Evolutionary conservation across 495 filamentous ascomycete species (phyloP).

Genomic region (Penicillium diatomitis): DNA sequence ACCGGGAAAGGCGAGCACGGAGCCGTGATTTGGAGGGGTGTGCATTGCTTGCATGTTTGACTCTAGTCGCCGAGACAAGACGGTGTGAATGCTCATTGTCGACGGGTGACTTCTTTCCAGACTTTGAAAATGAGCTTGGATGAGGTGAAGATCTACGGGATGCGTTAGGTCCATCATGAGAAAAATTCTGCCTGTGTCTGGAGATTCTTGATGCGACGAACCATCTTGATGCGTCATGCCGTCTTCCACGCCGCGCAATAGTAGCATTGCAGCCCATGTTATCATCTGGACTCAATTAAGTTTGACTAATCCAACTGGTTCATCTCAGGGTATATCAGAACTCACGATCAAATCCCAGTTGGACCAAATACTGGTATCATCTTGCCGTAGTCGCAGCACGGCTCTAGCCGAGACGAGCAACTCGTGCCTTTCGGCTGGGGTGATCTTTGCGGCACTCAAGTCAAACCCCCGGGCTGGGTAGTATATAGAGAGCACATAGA

Average conservation of each 20-base stretch:
- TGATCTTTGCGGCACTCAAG: slow-evolving; percentile 27
- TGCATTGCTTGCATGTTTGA: slow-evolving; percentile 32
- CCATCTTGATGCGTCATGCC: slow-evolving; percentile 31
- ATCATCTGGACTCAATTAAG: slow-evolving; percentile 20
- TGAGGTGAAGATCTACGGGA: slow-evolving; percentile 22
- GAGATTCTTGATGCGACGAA: slow-evolving; percentile 3
- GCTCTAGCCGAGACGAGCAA: slow-evolving; percentile 30
- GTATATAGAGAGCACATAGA: slow-evolving; percentile 38
- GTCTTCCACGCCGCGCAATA: slow-evolving; percentile 32
- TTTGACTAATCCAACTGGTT: no score
- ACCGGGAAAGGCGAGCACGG: slow-evolving; percentile 14
- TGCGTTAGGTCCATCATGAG: not conserved
- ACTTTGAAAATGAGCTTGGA: slow-evolving; percentile 27
- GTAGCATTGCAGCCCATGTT: slow-evolving; percentile 31
- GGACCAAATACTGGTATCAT: slow-evolving; percentile 34
- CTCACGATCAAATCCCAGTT: slow-evolving; percentile 34
- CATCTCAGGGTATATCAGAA: not conserved
- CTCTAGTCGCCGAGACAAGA: slow-evolving; percentile 25
- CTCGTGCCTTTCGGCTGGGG: slow-evolving; percentile 27
- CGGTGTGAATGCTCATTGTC: slow-evolving; percentile 23
- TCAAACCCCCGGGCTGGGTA: slow-evolving; percentile 37
- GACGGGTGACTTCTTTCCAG: slow-evolving; percentile 22
- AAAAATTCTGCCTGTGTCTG: not conserved
- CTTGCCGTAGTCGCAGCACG: slow-evolving; percentile 25
- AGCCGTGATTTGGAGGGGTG: slow-evolving; percentile 23